A percentile compares a stretch with the other conserved stretches of the same genome.
Evolutionary conservation across 2,329 filamentous ascomycete species (phyloP).

Genomic region (Moelleriella libera): DNA sequence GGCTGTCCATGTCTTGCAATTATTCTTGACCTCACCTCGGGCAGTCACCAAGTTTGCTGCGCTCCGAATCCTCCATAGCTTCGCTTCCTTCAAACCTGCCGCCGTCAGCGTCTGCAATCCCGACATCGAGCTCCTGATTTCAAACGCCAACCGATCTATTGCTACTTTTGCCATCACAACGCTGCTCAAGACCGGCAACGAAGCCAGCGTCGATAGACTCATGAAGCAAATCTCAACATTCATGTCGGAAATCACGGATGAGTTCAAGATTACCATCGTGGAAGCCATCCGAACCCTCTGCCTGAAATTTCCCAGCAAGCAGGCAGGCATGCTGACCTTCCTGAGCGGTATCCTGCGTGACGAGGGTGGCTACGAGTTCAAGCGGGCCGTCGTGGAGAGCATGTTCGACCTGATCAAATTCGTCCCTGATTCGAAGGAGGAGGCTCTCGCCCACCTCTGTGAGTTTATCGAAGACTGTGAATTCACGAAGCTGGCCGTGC

Average conservation of each 20-base stretch:
- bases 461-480: conserved; percentile 99
- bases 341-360: conserved; percentile 92
- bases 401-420: conserved; percentile 99
- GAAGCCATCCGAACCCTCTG: conserved; percentile 94
- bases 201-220: conserved; percentile 86
- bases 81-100: conserved; percentile 90
- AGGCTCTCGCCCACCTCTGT: conserved; percentile 84
- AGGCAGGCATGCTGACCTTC: conserved; percentile 95
- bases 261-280: conserved; percentile 99
- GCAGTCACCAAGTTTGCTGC: conserved; percentile 96
- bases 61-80: conserved; percentile 89
- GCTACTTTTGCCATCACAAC: conserved; percentile 98
- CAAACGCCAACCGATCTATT: conserved; percentile 92
- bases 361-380: conserved; percentile 97
- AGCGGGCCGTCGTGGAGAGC: conserved; percentile 92
- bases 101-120: conserved; percentile 90
- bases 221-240: conserved; percentile 99
- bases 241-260: conserved; percentile 98
- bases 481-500: conserved; percentile 93
- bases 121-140: conserved; percentile 93
- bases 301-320: conserved; percentile 95
- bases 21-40: conserved; percentile 90
- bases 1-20: conserved; percentile 86
- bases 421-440: conserved; percentile 72
- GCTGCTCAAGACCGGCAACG: conserved; percentile 93